phyloP scores from a whole-genome alignment of 495 filamentous ascomycete genomes.

The Aspergillus nanangensis region DNA sequence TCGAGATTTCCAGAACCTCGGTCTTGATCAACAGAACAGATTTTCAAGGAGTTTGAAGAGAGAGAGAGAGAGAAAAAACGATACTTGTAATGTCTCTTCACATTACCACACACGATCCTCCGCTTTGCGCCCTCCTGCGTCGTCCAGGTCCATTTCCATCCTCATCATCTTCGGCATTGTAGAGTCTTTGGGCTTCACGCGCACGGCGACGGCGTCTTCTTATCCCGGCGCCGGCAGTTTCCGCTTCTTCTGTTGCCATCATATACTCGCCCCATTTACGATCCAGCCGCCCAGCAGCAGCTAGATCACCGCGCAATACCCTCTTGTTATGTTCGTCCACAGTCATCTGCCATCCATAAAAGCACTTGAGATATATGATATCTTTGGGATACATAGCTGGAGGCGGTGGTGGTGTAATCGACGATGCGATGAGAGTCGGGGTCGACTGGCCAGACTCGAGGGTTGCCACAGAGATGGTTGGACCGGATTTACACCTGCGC shows the following conservation, averaged over 20 bases:
- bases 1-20: slow-evolving; percentile 16
- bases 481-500: slow-evolving; percentile 25
- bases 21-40: background rate
- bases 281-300: slow-evolving; percentile 68
- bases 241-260: slow-evolving; percentile 84
- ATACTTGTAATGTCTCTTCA: slow-evolving; percentile 19
- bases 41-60: no score
- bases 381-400: slow-evolving; percentile 56
- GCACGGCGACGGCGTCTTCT: slow-evolving; percentile 69
- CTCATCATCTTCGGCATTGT: slow-evolving; percentile 71
- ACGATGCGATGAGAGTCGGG: slow-evolving; percentile 26
- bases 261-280: slow-evolving; percentile 93
- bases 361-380: slow-evolving; percentile 84
- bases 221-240: slow-evolving; percentile 57
- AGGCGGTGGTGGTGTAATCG: slow-evolving; percentile 27
- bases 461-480: slow-evolving; percentile 23
- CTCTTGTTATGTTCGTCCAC: slow-evolving; percentile 88
- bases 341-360: slow-evolving; percentile 91
- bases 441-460: slow-evolving; percentile 27
- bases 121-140: slow-evolving; percentile 52
- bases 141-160: slow-evolving; percentile 28
- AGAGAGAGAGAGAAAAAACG: slow-evolving; percentile 1
- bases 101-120: slow-evolving; percentile 50
- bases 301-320: slow-evolving; percentile 69
- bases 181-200: slow-evolving; percentile 68